A percentile compares a stretch with the other conserved stretches of the same genome.
Evolutionary conservation across 192 early-diverging fungal genomes (phyloP).

Genomic region (Podila clonocystis): DNA sequence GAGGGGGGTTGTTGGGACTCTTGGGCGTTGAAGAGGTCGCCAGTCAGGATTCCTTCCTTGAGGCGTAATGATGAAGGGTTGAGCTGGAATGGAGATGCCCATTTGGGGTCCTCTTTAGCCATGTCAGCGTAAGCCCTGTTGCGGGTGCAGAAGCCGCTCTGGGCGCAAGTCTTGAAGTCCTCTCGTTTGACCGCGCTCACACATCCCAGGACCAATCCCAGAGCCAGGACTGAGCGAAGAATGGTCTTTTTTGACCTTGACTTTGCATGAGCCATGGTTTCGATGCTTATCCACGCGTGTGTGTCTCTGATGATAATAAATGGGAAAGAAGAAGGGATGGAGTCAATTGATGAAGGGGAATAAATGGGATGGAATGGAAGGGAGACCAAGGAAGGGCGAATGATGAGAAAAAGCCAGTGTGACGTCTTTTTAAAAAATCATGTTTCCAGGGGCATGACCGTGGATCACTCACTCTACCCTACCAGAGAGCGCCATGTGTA

Average conservation of each 20-base stretch:
- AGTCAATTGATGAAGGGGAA: not conserved
- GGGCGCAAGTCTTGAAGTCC: slow-evolving; percentile 93
- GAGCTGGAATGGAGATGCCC: slow-evolving; percentile 71
- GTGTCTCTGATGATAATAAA: not conserved
- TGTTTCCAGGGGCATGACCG: too few species aligned
- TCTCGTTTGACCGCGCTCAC: slow-evolving; percentile 72
- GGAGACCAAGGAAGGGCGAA: not conserved
- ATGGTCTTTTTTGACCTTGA: slow-evolving; percentile 13
- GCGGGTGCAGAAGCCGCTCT: slow-evolving; percentile 88
- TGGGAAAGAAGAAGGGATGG: not conserved
- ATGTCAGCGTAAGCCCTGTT: slow-evolving; percentile 87
- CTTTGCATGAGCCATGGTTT: slow-evolving; percentile 7
- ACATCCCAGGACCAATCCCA: slow-evolving; percentile 25
- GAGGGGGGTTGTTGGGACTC: slow-evolving; percentile 18
- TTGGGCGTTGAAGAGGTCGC: slow-evolving; percentile 65
- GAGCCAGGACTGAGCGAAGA: slow-evolving; percentile 37
- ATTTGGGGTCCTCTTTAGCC: slow-evolving; percentile 25
- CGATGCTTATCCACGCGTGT: not conserved
- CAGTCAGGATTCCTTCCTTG: slow-evolving; percentile 61
- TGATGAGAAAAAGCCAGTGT: not conserved
- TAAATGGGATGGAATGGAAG: not conserved
- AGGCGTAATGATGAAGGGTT: slow-evolving; percentile 66
- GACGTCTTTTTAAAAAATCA: slow-evolving; percentile 4
- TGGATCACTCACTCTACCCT: too few species aligned
- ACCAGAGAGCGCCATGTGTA: too few species aligned